Conservation (phyloP, 1,284 basidiomycete genomes). For the Cutaneotrichosporon cyanovorans region DNA sequence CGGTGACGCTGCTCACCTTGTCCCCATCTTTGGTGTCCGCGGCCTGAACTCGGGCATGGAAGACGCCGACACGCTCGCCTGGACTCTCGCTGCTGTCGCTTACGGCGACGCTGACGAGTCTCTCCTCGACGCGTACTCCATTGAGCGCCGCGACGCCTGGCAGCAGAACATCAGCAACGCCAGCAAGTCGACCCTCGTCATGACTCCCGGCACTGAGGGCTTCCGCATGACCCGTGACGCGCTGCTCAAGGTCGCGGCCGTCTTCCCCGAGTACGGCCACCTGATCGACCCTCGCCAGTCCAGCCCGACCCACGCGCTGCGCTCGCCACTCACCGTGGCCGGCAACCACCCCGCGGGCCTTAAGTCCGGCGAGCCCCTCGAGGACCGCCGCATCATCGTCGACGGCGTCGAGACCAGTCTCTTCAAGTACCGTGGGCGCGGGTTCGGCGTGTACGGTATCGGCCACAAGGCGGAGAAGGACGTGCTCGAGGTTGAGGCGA, state of each 20-base stretch:
- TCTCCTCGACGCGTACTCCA: constrained; percentile 14
- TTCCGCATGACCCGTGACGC: constrained; percentile 16
- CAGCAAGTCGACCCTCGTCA: constrained; percentile 15
- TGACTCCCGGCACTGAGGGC: constrained; percentile 17
- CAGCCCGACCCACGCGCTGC: constrained; percentile 13
- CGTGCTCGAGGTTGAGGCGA: constrained; percentile 1
- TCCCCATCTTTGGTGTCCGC: constrained; percentile 19
- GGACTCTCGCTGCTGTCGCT: constrained; percentile 14
- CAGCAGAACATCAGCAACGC: constrained; percentile 17
- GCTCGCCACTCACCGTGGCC: constrained; percentile 11
- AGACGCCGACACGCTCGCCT: constrained; percentile 17
- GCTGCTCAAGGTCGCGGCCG: constrained; percentile 12
- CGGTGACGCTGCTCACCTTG: constrained; percentile 18
- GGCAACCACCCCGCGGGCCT: constrained; percentile 1
- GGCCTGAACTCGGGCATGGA: constrained; percentile 19
- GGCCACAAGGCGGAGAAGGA: constrained; percentile 2
- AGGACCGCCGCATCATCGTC: constrained; percentile 10
- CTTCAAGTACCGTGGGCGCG: constrained; percentile 9
- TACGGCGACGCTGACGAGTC: constrained; percentile 8
- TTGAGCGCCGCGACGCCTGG: constrained; percentile 18
- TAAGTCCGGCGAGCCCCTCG: constrained; percentile 13
- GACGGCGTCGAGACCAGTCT: constrained; percentile 4
- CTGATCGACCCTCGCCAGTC: constrained; percentile 20
- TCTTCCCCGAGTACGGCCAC: constrained; percentile 16
- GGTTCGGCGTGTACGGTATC: constrained; percentile 11